These are phyloP conservation scores for Naegleria lovaniensis DNA, from an alignment of 208 protist genomes.

Conservation along the genomic window DNA sequence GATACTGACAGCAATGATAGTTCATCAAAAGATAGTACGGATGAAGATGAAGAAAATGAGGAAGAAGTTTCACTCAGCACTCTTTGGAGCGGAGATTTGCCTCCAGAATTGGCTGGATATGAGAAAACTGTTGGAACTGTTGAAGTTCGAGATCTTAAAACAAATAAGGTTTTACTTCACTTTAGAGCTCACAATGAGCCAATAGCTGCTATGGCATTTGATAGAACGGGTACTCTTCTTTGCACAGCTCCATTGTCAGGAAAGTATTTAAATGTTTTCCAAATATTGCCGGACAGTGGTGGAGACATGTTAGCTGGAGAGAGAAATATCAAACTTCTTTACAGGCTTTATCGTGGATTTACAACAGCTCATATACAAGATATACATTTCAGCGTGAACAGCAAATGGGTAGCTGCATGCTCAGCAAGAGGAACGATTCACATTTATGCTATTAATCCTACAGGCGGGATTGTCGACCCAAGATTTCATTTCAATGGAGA, in stretches of 20 bases:
- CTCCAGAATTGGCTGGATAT: background rate
- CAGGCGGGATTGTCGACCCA: slow-evolving; percentile 32
- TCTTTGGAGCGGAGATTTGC: background rate
- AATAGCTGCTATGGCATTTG: slow-evolving; percentile 39
- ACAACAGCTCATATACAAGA: slow-evolving; percentile 28
- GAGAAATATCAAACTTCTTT: slow-evolving; percentile 23
- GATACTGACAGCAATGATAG: background rate
- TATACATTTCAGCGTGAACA: slow-evolving; percentile 38
- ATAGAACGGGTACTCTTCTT: slow-evolving; percentile 40
- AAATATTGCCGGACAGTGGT: slow-evolving; percentile 25
- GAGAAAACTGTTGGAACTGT: slow-evolving; percentile 31
- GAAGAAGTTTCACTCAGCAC: slow-evolving; percentile 13
- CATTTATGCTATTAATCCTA: slow-evolving; percentile 45
- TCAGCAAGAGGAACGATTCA: slow-evolving; percentile 41
- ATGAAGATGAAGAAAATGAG: background rate
- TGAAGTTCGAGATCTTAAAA: slow-evolving; percentile 36
- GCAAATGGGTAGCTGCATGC: slow-evolving; percentile 36
- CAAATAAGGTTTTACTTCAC: slow-evolving; percentile 27
- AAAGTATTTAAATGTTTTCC: slow-evolving; percentile 41
- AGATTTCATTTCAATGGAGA: background rate
- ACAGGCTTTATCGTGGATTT: slow-evolving; percentile 33
- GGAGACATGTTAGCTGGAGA: background rate
- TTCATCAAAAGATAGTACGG: background rate
- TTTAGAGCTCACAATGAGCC: slow-evolving; percentile 40
- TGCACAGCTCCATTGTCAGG: slow-evolving; percentile 35